Evolutionary conservation across 768 basidiomycete species (phyloP), one percentile per base, ranked within the genome.

Genomic region (Boletus pseudo-olivaceus): DNA sequence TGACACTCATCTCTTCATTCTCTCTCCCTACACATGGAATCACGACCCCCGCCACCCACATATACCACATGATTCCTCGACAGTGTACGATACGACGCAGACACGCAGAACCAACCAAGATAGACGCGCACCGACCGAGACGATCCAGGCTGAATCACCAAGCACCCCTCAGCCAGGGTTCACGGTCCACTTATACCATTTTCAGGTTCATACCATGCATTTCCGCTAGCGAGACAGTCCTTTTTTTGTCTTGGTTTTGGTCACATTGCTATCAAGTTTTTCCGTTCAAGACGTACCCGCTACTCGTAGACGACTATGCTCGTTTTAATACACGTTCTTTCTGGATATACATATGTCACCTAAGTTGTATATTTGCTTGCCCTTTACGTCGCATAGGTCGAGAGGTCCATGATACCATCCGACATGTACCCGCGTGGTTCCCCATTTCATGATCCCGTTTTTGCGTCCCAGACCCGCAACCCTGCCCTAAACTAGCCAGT

Each of bases 311-410:
- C 47, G 32, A 50, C 30, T 55, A 61, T 46, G 29, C 39, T 53
- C 53, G 30, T n/a, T 60, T 67, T 66, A 58, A 62, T 65, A 52
- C 63, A 52, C 60, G 6, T 67, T 62, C 54, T 54, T 59, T 54
- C 23, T 56, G 51, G 44, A 55, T 43, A n/a, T n/a, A n/a, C n/a
- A 57, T 54, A 49, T 45, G 19, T 45, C 47, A 51, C 38, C 20
- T 51, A 6, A 23, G 12, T 34, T 27, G 23, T 14, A 14, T 34
- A 34, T 34, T n/a, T n/a, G n/a, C n/a, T n/a, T n/a, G n/a, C n/a
- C n/a, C n/a, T n/a, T n/a, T n/a, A n/a, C n/a, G n/a, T n/a, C n/a
- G n/a, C n/a, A n/a, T n/a, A n/a, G n/a, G n/a, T n/a, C n/a, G n/a
- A n/a, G n/a, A n/a, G n/a, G n/a, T n/a, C n/a, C n/a, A n/a, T n/a